phyloP scores from a whole-genome alignment of 2,329 filamentous ascomycete species.

The Zarea fungicola region DNA sequence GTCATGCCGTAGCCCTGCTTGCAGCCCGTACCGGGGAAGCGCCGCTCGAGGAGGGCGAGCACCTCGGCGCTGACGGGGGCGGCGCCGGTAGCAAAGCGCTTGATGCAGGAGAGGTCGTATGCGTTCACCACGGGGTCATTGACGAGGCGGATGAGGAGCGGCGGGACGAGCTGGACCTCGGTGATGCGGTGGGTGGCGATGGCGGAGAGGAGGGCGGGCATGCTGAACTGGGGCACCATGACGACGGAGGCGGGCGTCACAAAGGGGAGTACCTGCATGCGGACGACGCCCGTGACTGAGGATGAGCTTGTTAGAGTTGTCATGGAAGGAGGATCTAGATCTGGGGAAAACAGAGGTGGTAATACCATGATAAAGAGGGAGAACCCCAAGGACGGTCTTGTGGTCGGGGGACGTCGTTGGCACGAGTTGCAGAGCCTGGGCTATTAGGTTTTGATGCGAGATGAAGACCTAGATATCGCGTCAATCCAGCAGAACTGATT shows the following conservation, averaged over 20 bases:
- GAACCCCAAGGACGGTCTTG: conserved; percentile 16
- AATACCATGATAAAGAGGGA: conserved; percentile 25
- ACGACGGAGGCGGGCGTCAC: conserved; percentile 19
- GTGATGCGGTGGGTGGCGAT: conserved; percentile 19
- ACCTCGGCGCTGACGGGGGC: conserved; percentile 17
- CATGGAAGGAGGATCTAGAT: not conserved
- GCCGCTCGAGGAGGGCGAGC: conserved; percentile 9
- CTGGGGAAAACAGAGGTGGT: not conserved
- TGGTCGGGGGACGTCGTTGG: conserved; percentile 9
- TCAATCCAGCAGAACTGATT: not conserved
- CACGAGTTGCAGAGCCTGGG: conserved; percentile 17
- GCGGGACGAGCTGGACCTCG: conserved; percentile 22
- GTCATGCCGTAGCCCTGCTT: conserved; percentile 74
- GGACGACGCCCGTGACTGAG: conserved; percentile 2
- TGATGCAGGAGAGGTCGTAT: conserved; percentile 15
- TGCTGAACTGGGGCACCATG: conserved; percentile 21
- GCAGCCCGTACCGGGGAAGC: conserved; percentile 16
- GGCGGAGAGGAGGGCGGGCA: conserved; percentile 18
- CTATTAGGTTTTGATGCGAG: conserved; percentile 19
- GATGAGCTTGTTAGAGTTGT: not conserved
- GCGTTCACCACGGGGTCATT: conserved; percentile 17
- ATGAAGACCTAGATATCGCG: conserved; percentile 20
- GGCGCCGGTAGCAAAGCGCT: conserved; percentile 15
- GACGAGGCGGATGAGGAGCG: conserved; percentile 20
- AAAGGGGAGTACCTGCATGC: conserved; percentile 9